Evolutionary conservation across 306 rosid genomes (phyloP), one percentile per base, ranked within the genome.

Genomic region (Castanopsis chinensis): DNA sequence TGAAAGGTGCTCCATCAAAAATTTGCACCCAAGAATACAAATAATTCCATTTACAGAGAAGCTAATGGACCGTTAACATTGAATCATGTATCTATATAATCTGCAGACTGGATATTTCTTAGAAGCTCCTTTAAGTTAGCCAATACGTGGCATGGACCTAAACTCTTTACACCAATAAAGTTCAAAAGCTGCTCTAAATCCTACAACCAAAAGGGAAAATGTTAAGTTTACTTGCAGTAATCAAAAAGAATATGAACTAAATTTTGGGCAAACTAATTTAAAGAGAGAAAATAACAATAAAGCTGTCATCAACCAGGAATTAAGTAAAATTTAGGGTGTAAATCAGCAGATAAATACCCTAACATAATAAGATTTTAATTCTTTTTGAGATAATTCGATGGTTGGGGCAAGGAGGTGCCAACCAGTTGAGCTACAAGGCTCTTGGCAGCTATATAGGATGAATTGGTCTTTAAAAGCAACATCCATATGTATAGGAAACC

Each of bases 151-250:
- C 99, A 90, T 1, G 97, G 99, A 30, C 99, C 99, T 90, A 96
- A 82, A 86, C 99, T 96, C 85, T 85, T 85, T 59, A 85, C 88
- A 58, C 93, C 96, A 87, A 96, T 82, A 86, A 83, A 91, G 90
- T 90, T 96, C 85, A 96, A 87, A 81, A 93, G 97, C 93, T 93
- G 97, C 85, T 93, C 99, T 83, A 96, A 82, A 84, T 96, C 97
- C 99, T 96, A 84, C 85, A 84, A 76, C 69, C 60, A 77, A 54
- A 68, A 41, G 72, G 76, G 21, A 67, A 51, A 76, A 78, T 12
- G 65, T 79, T 43, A 67, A 72, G 63, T 64, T 78, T 78, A 75
- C 64, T 28, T 35, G 41, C 69, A 28, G n/a, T 63, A 30, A 10
- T 35, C 25, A 67, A 67, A 67, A 33, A 9, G 17, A 28, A 23